Base-by-base conservation (phyloP, 2,329 filamentous ascomycete species). In the Tolypocladium paradoxum region DNA sequence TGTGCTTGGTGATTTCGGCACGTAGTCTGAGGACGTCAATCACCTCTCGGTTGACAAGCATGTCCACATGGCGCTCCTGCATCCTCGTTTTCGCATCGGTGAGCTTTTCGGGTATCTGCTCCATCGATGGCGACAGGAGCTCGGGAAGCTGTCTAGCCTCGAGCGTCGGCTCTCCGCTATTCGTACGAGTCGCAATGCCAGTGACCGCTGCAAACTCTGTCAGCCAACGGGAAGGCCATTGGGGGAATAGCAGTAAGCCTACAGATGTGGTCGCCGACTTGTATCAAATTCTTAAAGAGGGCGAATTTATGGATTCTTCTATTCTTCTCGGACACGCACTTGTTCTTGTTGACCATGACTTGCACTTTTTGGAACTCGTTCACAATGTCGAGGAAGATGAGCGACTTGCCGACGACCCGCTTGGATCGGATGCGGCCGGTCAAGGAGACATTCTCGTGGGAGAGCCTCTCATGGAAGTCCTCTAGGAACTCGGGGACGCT, bases 251-350 rank as follows among this genome's bases (percentile, higher is more conserved):
- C 51, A 45, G 55, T 50, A 57, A 76, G 64, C 86, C 73, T 77
- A 90, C 87, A 84, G 65, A 92, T 83, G 65, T 88, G 85, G 72
- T 97, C 93, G 57, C 93, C 93, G 60, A 87, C 81, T 59, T 87
- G 82, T 48, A 91, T 76, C 52, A 88, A 69, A 56, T 82, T 82
- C 57, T 79, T 79, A 57, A 87, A 79, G 38, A 78, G 68, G 62
- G 80, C 84, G 61, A 85, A 84, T 38, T 70, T 68, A 37, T 69
- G 64, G 29, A 61, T 57, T 36, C 66, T 67, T 43, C 71, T 60
- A 31, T 68, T 65, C 48, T 69, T 60, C 55, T 60, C 60, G 51
- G 59, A 56, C 54, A 70, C 57, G 56, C 62, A 76, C 56, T 76
- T 79, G 55, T 76, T 75, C 60, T 84, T 76, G 68, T 88, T 87